Base-by-base conservation (phyloP, 352 stramenopile genomes). In the Phytophthora foliorum region DNA sequence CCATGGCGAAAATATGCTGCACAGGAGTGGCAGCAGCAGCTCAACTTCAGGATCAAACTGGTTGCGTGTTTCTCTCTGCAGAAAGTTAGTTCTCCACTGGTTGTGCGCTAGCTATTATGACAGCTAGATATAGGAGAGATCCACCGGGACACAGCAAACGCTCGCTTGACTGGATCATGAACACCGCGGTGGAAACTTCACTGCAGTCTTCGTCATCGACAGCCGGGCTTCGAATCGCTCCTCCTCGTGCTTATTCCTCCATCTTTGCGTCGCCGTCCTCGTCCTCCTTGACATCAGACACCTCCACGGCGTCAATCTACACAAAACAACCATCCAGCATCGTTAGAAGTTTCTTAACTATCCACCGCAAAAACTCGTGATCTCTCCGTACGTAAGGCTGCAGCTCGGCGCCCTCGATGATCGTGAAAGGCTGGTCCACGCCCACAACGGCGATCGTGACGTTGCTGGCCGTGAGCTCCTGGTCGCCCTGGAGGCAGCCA, bases 401-500 rank as follows among this genome's bases (percentile, higher is more conserved):
- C 57, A 99, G 74, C 19, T 95, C 93, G 51, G 82, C 82, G 68
- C 93, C 97, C 63, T 99, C 96, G 51, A 99, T 96, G 60, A 99
- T 86, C 67, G 82, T 94, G 74, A 98, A 99, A 50, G 90, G 86
- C 64, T 98, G 80, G 72, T 97, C 89, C 58, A 96, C 89, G 42
- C 96, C 97, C n/a, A 99, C 93, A 70, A 99, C 81, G 2, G 90
- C 92, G 69, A 99, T 88, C 51, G 89, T 92, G 32, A 96, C 88
- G 83, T 97, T 99, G 48, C 93, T 94, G 36, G 83, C 83, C 41
- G 93, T 98, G 50, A 99, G 83, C 63, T 99, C 96, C 77, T 96
- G 93, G 81, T 99, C 96, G 38, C 94, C 95, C 62, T 96, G 89
- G n/a, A 99, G 91, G 68, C 96, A 99, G 69, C 97, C 97, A 32